Percentiles rank a stretch among this genome's conserved stretches.
These are phyloP conservation scores for Termitomyces sp. DNA, from an alignment of 768 basidiomycete species.

Conservation along the genomic window DNA sequence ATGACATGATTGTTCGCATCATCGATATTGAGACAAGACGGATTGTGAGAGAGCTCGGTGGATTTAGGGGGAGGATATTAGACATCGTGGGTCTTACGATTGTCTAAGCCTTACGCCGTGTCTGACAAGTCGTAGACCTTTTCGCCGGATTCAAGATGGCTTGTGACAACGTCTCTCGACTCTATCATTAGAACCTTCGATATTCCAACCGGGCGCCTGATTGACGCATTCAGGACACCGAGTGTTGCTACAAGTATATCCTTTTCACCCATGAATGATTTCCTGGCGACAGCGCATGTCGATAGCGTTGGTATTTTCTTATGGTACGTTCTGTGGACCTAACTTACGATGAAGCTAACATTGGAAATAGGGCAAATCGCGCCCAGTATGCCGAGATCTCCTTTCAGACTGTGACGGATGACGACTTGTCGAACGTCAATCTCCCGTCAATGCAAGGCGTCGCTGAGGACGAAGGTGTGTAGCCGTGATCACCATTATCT, in stretches of 20 bases:
- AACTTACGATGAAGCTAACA: background rate
- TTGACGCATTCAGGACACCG: slow-evolving; percentile 87
- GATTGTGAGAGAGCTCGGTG: slow-evolving; percentile 85
- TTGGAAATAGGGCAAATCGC: slow-evolving; percentile 76
- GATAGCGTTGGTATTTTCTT: slow-evolving; percentile 93
- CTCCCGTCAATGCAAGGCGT: slow-evolving; percentile 85
- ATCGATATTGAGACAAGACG: slow-evolving; percentile 89
- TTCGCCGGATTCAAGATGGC: slow-evolving; percentile 94
- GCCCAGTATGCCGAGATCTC: slow-evolving; percentile 89
- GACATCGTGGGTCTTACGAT: slow-evolving; percentile 65
- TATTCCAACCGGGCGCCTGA: slow-evolving; percentile 86
- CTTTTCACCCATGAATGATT: slow-evolving; percentile 94
- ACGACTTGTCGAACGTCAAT: slow-evolving; percentile 61
- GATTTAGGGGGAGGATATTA: slow-evolving; percentile 80
- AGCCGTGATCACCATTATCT: background rate
- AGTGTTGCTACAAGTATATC: slow-evolving; percentile 87
- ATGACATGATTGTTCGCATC: slow-evolving; percentile 81
- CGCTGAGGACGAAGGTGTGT: slow-evolving; percentile 74
- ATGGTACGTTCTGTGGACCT: slow-evolving; percentile 50
- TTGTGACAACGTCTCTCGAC: slow-evolving; percentile 85
- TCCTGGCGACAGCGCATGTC: slow-evolving; percentile 91
- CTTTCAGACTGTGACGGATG: slow-evolving; percentile 75
- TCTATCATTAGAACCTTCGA: slow-evolving; percentile 94
- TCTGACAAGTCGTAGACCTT: slow-evolving; percentile 58
- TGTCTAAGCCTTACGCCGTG: background rate